Evolutionary conservation across 257 asterid species (phyloP).

Genomic region (Solanum etuberosum): DNA sequence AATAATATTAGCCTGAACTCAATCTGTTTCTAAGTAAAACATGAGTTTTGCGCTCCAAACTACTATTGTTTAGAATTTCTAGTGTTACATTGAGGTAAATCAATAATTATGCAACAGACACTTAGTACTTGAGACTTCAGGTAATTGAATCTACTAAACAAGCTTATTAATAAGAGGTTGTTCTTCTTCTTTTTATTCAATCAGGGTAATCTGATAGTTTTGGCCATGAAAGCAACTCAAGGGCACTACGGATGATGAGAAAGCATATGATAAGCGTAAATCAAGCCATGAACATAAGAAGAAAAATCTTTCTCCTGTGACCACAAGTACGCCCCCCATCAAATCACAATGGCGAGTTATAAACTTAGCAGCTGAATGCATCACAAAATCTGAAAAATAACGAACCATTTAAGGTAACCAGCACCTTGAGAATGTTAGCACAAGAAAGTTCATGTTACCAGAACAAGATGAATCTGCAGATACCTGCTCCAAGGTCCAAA

Average conservation of each 20-base stretch:
- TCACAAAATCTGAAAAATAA: not conserved
- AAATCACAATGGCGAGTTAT: slow-evolving; percentile 82
- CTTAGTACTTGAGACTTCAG: not conserved
- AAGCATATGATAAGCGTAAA: not conserved
- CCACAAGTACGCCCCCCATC: slow-evolving; percentile 26
- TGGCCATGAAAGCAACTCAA: not conserved
- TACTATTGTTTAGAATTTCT: not conserved
- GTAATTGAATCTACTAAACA: not conserved
- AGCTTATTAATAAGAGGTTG: not conserved
- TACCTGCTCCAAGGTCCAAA: not conserved
- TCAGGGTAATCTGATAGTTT: not conserved
- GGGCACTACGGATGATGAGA: not conserved
- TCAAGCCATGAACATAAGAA: not conserved
- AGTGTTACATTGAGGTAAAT: not conserved
- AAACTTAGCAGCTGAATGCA: slow-evolving; percentile 59
- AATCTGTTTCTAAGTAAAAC: not conserved
- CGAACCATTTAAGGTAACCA: not conserved
- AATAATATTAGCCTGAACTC: not conserved
- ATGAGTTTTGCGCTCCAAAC: not conserved
- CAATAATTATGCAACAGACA: not conserved
- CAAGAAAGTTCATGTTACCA: not conserved
- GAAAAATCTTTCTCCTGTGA: not conserved
- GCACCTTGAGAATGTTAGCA: not conserved
- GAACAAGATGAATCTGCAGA: not conserved
- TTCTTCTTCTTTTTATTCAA: not conserved